Evolutionary conservation across 768 basidiomycete species (phyloP).

Genomic region (Boletus bicolor): DNA sequence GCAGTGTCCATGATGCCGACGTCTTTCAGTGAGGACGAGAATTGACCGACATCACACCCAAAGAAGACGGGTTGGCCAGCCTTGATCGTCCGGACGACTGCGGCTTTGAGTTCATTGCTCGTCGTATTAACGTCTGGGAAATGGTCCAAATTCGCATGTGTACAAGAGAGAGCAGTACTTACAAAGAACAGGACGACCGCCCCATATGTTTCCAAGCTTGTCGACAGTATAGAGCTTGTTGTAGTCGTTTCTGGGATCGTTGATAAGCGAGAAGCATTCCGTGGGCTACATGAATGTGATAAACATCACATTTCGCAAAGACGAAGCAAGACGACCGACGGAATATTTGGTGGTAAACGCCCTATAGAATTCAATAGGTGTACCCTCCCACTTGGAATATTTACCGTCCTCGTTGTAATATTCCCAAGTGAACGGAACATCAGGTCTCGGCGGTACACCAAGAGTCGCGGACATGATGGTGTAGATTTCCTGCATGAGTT

Average conservation of each 20-base stretch:
- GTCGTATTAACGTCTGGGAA: constrained; percentile 83
- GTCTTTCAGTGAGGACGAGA: constrained; percentile 51
- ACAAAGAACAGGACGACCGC: constrained; percentile 83
- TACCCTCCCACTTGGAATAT: constrained; percentile 71
- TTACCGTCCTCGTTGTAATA: constrained; percentile 82
- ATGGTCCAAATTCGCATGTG: neutral
- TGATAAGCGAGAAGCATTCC: constrained; percentile 88
- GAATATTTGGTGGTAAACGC: constrained; percentile 56
- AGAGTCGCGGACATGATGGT: constrained; percentile 80
- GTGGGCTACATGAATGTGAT: constrained; percentile 41
- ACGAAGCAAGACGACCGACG: constrained; percentile 35
- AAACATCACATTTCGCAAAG: neutral
- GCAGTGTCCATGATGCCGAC: constrained; percentile 85
- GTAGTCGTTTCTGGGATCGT: constrained; percentile 88
- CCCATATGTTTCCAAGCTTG: constrained; percentile 90
- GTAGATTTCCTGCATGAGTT: constrained; percentile 81
- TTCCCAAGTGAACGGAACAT: constrained; percentile 79
- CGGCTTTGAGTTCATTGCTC: constrained; percentile 74
- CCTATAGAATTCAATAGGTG: constrained; percentile 77
- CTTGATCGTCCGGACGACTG: constrained; percentile 82
- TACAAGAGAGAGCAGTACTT: constrained; percentile 23
- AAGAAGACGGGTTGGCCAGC: constrained; percentile 91
- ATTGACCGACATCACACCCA: constrained; percentile 94
- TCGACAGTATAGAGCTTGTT: constrained; percentile 86
- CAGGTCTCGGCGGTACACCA: constrained; percentile 78